Base-by-base conservation (phyloP, 2,329 filamentous ascomycete genomes). In the Hypoxylon sp. region DNA sequence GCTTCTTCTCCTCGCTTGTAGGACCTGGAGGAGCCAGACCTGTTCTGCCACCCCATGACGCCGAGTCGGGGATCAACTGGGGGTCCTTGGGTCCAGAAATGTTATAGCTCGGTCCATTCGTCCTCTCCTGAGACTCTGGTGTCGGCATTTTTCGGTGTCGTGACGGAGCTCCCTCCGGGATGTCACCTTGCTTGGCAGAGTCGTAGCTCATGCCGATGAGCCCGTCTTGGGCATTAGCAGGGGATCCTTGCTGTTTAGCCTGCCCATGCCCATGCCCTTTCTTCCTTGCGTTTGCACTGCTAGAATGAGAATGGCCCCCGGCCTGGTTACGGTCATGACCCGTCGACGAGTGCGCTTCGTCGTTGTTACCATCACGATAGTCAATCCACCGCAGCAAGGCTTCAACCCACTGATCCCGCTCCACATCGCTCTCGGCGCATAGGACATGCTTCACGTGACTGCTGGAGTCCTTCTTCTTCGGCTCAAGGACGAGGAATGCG, bases 341-440 rank as follows among this genome's bases (percentile, higher is more conserved):
- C 26, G 72, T 65, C 24, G 73, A 70, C 63, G 76, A 66, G 48
- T 77, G 77, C 18, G 70, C 31, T 31, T 82, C 79, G 55, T 83
- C 85, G 10, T 89, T 82, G 13, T 84, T 80, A 1, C 82, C 78
- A 35, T 90, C 87, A 48, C 81, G 82, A 69, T 85, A 88, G 68
- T 97, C 92, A 35, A 97, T 93, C 81, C 96, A 97, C 65, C 91
- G 89, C 58, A 98, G 79, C 35, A 99, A 79, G 18, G 91, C 89
- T 55, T 96, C 90, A 1, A 99, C 94, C 95, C 95, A 99, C 40
- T 88, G 83, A 75, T 99, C 95, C 58, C 95, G 87, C 77, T 99
- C 95, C 57, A 82, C 83, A 68, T 99, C 95, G 69, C 90, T 98
- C 75, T 99, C 95, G 0, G 95, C 94, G 73, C 95, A 99, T 15